Base-by-base conservation (phyloP, 192 early-diverging fungal species). In the Rhizophagus clarus region DNA sequence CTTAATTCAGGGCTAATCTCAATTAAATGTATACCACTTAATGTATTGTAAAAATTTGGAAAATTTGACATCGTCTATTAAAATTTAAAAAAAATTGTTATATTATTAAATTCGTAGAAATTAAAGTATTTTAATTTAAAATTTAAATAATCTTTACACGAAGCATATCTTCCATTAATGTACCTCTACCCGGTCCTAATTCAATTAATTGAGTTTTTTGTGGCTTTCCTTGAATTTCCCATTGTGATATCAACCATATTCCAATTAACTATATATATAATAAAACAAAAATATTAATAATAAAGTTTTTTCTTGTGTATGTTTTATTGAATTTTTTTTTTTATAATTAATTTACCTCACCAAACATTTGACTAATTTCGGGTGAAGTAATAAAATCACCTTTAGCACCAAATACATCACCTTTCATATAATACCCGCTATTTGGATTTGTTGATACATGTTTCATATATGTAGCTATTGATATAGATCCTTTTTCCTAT, bases 281-380 rank as follows among this genome's bases (percentile, higher is more conserved):
- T 47, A 49, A 28, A 26, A 49, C 3, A 47, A 47, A 47, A 49
- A 24, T n/a, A 72, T 62, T n/a, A 34, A 81, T n/a, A 72, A 40
- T 34, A 68, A 64, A 75, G 20, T 28, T n/a, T n/a, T n/a, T n/a
- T n/a, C n/a, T n/a, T n/a, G n/a, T n/a, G n/a, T n/a, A n/a, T n/a
- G n/a, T n/a, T n/a, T 12, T 29, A 62, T 42, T 63, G 22, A 71
- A n/a, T 73, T 34, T 24, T 74, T 40, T 37, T 7, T 37, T 40
- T 40, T 40, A 40, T 51, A 31, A 17, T 51, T 61, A 24, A 72
- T 63, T 64, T 84, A 93, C 92, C 84, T 97, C 97, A 42, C 98
- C 97, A 93, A 98, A 99, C 91, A 98, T 95, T 87, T 99, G 97
- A 82, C 92, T 94, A 82, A 99, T 96, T 83, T 99, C 98, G 4